Evolutionary conservation across 306 rosid species (phyloP), one percentile per base, ranked within the genome.

Genomic region (Malus fusca): DNA sequence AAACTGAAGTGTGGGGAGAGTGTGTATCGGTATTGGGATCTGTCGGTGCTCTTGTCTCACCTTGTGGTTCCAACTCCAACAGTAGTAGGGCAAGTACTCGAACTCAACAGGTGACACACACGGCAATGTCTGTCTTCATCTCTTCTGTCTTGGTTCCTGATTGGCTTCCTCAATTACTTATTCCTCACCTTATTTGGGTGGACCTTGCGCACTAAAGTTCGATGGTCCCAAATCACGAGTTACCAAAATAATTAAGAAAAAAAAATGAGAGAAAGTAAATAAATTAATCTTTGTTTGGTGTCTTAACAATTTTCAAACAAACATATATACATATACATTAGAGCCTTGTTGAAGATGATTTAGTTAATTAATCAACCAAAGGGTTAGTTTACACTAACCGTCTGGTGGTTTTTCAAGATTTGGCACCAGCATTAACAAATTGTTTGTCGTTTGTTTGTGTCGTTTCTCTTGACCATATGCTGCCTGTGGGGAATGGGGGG

Each of bases 21-120:
- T 33, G 75, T 63, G 64, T 62, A 77, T 75, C 73, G 89, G 82
- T 85, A 66, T 78, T 83, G 86, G 90, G 91, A 87, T 89, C 86
- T 75, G 86, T 65, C 88, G 73, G 90, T 84, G 87, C 37, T 77
- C 79, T 75, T 84, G 94, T 85, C 85, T 76, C 83, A 53, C 82
- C 74, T 80, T 77, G 80, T 79, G 88, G 82, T 22, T 84, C 78
- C 82, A 76, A 30, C 23, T 80, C 78, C 82, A 76, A 30, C 23
- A 63, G 22, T 30, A 6, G 40, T 63, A 15, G 19, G 67, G 7
- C 18, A 26, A 28, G 67, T 63, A 15, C 6, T 31, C 44, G 60
- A 70, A 63, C 74, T 48, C 53, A 15, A 14, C 53, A 1, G 37
- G 37, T 33, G 37, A 33, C 37, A 33, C 72, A 71, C 77, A 78